These are phyloP conservation scores for Pseudogymnoascus sp. DNA, from an alignment of 2,329 filamentous ascomycete genomes.

Conservation along the genomic window DNA sequence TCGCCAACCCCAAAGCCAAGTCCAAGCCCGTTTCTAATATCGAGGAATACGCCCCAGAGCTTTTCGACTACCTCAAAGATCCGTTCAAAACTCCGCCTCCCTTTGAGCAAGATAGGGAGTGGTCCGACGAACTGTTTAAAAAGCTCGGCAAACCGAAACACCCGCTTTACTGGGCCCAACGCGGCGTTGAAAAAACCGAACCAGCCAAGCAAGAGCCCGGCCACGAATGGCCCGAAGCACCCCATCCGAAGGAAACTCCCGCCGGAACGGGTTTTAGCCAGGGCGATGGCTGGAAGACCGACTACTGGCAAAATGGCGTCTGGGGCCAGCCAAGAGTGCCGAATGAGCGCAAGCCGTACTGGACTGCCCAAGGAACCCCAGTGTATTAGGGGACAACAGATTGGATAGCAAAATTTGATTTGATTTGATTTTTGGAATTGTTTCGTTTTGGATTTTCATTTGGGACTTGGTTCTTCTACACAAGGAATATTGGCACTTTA, in stretches of 20 bases:
- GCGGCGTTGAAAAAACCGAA: neutral
- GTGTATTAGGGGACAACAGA: neutral
- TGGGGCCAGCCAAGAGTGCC: neutral
- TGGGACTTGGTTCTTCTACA: neutral
- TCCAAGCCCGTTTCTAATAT: neutral
- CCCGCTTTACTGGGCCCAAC: neutral
- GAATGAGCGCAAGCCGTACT: neutral
- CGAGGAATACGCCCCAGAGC: neutral
- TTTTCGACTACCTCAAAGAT: neutral
- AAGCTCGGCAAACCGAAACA: neutral
- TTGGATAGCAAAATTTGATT: neutral
- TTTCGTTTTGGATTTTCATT: neutral
- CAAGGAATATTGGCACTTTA: neutral
- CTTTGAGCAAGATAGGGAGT: neutral
- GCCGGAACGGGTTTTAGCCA: neutral
- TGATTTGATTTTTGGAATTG: neutral
- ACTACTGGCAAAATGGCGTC: neutral
- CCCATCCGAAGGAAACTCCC: neutral
- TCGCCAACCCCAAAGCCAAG: neutral
- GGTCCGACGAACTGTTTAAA: neutral
- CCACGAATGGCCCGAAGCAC: neutral
- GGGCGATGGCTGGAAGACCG: conserved; percentile 1
- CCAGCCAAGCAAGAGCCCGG: neutral
- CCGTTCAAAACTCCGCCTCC: neutral
- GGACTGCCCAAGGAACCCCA: neutral